Evolutionary conservation across 1,284 basidiomycete genomes (phyloP), one percentile per base, ranked within the genome.

Genomic region (Retiboletus flavoniger): DNA sequence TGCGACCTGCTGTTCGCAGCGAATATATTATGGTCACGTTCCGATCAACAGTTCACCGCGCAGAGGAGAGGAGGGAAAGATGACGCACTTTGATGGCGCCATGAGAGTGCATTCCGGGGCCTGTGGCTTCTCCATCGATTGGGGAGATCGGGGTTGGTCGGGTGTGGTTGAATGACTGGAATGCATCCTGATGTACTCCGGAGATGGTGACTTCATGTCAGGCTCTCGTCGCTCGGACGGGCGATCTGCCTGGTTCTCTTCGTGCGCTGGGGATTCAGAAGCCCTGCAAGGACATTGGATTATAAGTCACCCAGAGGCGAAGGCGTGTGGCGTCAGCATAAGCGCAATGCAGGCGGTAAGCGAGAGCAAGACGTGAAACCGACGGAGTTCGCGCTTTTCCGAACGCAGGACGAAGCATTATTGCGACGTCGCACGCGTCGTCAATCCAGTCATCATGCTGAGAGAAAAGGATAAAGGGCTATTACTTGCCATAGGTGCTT

Each of bases 401-500:
- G 54, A 57, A 56, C 42, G 44, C 21, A 43, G 52, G 51, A 56
- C 45, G 51, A 47, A 8, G 44, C 49, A 57, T 57, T 50, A 26
- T 47, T 53, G 52, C 53, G 43, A 45, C 32, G 53, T 53, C 58
- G 50, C 54, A 53, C 21, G 50, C 55, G 49, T 49, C 56, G 49
- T 49, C 31, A 46, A 43, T 34, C 42, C 51, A 49, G 40, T 41
- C 24, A 17, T 50, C 41, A 43, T 17, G 36, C 45, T 28, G 42
- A 49, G 55, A 60, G 47, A 50, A 50, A 47, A 52, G 36, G 35
- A 50, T 41, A 42, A 38, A 42, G 49, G 2, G 41, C n/a, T 31
- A 53, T 43, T 45, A 72, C 68, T 72, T 60, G 59, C 68, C 68
- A 69, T 55, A 69, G 26, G 40, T 69, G 68, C 46, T 69, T 69